Conservation (phyloP, 1,139 yeast genomes). For the Maudiozyma humilis region DNA sequence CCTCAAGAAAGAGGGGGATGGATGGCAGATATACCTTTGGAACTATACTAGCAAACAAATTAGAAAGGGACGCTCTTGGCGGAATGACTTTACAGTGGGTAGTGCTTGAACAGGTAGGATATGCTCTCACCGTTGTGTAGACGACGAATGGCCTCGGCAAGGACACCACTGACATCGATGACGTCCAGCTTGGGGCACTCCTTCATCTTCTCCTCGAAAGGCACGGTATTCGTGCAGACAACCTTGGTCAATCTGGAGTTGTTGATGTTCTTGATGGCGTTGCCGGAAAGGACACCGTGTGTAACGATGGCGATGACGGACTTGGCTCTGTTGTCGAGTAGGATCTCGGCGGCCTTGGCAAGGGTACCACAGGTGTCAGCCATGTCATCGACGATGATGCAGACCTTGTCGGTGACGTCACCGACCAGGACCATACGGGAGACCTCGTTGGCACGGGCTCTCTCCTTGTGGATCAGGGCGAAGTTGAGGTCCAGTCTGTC, state of each 20-base stretch:
- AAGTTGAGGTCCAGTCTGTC: constrained; percentile 68
- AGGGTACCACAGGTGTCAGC: constrained; percentile 81
- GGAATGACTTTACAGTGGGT: constrained; percentile 37
- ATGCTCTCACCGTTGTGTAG: constrained; percentile 95
- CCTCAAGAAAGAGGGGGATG: no score
- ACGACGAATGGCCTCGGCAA: constrained; percentile 95
- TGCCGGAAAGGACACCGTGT: constrained; percentile 70
- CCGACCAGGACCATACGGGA: constrained; percentile 74
- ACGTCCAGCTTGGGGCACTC: constrained; percentile 69
- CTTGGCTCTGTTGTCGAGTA: constrained; percentile 58
- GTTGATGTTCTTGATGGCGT: constrained; percentile 56
- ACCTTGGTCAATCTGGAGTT: constrained; percentile 52
- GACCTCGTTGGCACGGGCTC: constrained; percentile 73
- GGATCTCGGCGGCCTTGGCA: constrained; percentile 56
- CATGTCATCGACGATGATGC: constrained; percentile 73
- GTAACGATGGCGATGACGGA: constrained; percentile 72
- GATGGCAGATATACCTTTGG: no score
- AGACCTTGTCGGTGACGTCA: constrained; percentile 61
- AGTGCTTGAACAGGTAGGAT: constrained; percentile 77
- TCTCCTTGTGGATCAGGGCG: constrained; percentile 74
- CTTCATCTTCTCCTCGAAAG: constrained; percentile 67
- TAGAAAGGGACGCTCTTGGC: no score
- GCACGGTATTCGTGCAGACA: constrained; percentile 83
- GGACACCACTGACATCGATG: constrained; percentile 80
- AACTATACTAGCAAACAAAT: no score